Evolutionary conservation across 106 monocot genomes (phyloP), one percentile per base, ranked within the genome.

Genomic region (Dioscorea dumetorum): DNA sequence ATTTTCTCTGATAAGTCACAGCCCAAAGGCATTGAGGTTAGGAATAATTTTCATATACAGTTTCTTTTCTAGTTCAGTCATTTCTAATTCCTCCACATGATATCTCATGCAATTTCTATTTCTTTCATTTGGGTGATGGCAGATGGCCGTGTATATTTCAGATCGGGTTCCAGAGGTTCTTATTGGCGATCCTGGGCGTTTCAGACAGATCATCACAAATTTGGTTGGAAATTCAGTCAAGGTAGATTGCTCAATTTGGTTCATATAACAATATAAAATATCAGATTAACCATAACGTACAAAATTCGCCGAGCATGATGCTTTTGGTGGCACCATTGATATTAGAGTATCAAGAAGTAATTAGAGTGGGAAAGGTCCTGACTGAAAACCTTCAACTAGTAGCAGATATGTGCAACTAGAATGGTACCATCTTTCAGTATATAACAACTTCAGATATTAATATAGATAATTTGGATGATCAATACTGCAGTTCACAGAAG

Each of bases 141-240:
- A 93, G 93, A 34, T 93, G 60, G 93, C 89, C 0, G 89, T 79
- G 9, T 76, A 76, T 66, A 73, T 90, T 58, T 86, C 89, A 33
- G 74, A 84, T 61, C 51, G 56, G 52, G 89, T 93, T 48, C 93
- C 93, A 31, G 82, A 89, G 60, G 65, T 79, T 73, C 79, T 93
- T 7, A 74, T 83, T 48, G 93, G 93, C 1, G 93, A 93, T 61
- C 93, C 93, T 31, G 74, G 81, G 17, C 71, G 93, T 20, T 90
- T 93, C 69, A 67, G 86, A 48, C 93, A 93, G 71, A 84, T 93
- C 33, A 86, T 93, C 61, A 89, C 89, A 74, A 93, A 93, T 72
- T 81, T 93, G 64, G 84, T 90, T 70, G 93, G 93, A 63, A 93
- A 93, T 74, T 89, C 93, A 24, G 77, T 90, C 57, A 93, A 93